Percentiles rank a stretch among this genome's conserved stretches.
phyloP scores from a whole-genome alignment of 2,329 filamentous ascomycete genomes.

The Penicillium sp. region DNA sequence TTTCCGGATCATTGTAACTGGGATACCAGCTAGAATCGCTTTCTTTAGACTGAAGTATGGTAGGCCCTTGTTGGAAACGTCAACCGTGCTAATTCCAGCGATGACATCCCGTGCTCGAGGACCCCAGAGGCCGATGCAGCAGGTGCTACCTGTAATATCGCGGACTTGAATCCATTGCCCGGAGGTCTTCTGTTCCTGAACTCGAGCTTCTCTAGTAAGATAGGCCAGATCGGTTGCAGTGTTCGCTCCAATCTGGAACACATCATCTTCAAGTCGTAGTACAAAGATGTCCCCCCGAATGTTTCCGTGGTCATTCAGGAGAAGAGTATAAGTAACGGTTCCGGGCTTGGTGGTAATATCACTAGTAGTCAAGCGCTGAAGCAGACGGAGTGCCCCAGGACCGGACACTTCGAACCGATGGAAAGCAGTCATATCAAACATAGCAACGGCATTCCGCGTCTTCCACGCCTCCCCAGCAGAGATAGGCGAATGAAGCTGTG shows the following conservation, averaged over 20 bases:
- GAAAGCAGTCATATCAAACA: slow-evolving; percentile 63
- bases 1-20: slow-evolving; percentile 55
- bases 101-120: slow-evolving; percentile 56
- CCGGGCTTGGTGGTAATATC: slow-evolving; percentile 48
- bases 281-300: slow-evolving; percentile 59
- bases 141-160: slow-evolving; percentile 60
- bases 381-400: slow-evolving; percentile 54
- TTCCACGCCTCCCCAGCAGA: slow-evolving; percentile 63
- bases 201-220: slow-evolving; percentile 52
- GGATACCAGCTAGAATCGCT: slow-evolving; percentile 53
- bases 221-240: slow-evolving; percentile 55
- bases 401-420: slow-evolving; percentile 59
- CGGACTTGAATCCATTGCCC: slow-evolving; percentile 51
- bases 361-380: slow-evolving; percentile 49
- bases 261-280: slow-evolving; percentile 49
- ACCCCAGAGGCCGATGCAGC: slow-evolving; percentile 63
- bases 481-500: slow-evolving; percentile 57
- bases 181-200: slow-evolving; percentile 40
- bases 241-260: slow-evolving; percentile 56
- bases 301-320: slow-evolving; percentile 54
- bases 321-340: slow-evolving; percentile 55
- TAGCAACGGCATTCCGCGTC: slow-evolving; percentile 59
- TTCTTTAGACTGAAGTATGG: slow-evolving; percentile 53
- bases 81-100: slow-evolving; percentile 31
- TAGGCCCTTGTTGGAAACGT: slow-evolving; percentile 38